Evolutionary conservation across 352 stramenopile genomes (phyloP).

Genomic region (Plasmopara viticola): DNA sequence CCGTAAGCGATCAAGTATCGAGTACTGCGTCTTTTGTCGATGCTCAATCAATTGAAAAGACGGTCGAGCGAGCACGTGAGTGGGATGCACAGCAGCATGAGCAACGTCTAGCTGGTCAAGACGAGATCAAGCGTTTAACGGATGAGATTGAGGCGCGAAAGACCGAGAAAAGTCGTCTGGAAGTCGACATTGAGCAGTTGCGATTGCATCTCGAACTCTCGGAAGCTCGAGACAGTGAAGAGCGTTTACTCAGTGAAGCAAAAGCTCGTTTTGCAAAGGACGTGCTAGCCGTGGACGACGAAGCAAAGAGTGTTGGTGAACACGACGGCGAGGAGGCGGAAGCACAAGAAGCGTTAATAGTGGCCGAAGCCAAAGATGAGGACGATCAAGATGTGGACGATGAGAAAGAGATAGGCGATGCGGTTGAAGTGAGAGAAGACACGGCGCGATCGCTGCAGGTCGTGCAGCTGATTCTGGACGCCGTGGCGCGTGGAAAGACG

Average conservation of each 20-base stretch:
- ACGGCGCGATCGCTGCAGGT: conserved; percentile 31
- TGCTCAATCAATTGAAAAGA: too few species aligned
- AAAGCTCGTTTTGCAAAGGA: conserved; percentile 8
- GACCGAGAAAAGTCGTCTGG: conserved; percentile 42
- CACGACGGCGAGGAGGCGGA: conserved; percentile 20
- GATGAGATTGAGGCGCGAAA: conserved; percentile 33
- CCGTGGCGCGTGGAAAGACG: conserved; percentile 52
- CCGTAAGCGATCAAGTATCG: too few species aligned
- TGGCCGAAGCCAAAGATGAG: conserved; percentile 6
- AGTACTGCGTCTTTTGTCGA: too few species aligned
- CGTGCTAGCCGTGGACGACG: conserved; percentile 11
- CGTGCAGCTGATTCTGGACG: conserved; percentile 34
- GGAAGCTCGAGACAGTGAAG: conserved; percentile 17
- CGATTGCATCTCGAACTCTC: conserved; percentile 49
- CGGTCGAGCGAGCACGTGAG: neutral
- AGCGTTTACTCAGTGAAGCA: conserved; percentile 11
- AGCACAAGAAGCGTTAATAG: conserved; percentile 25
- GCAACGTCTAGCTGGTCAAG: conserved; percentile 15
- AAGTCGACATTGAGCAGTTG: conserved; percentile 60
- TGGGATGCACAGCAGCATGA: conserved; percentile 9
- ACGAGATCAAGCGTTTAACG: conserved; percentile 26
- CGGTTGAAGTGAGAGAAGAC: conserved; percentile 35
- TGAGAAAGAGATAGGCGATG: conserved; percentile 22
- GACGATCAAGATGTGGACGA: conserved; percentile 22
- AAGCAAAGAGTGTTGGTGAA: conserved; percentile 19